Evolutionary conservation across 805 yeast species (phyloP).

Genomic region (Yarrowia sp.): DNA sequence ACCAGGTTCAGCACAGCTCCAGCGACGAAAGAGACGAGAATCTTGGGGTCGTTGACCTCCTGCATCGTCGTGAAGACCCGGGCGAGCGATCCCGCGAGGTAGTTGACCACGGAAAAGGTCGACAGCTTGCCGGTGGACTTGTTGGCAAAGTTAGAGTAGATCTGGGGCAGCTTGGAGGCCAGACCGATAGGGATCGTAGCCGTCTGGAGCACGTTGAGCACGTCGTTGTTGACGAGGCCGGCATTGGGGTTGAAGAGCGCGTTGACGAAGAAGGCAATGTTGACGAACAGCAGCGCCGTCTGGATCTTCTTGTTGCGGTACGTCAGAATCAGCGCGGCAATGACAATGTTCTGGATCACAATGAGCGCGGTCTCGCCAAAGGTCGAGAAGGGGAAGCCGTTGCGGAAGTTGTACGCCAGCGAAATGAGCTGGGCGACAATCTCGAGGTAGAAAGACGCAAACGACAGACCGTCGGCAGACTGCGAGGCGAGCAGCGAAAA

Average conservation of each 20-base stretch:
- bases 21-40: constrained; percentile 39
- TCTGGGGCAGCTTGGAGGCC: constrained; percentile 44
- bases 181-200: constrained; percentile 42
- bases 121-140: constrained; percentile 45
- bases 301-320: constrained; percentile 32
- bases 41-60: constrained; percentile 40
- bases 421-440: constrained; percentile 40
- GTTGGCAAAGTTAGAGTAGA: constrained; percentile 38
- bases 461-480: constrained; percentile 43
- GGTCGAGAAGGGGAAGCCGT: constrained; percentile 41
- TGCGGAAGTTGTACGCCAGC: constrained; percentile 42
- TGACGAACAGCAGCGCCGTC: constrained; percentile 31
- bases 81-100: constrained; percentile 42
- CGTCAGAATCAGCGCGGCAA: constrained; percentile 37
- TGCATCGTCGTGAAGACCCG: constrained; percentile 44
- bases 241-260: constrained; percentile 34
- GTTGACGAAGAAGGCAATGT: constrained; percentile 30
- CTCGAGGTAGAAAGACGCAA: constrained; percentile 40
- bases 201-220: constrained; percentile 36
- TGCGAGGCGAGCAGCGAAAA: constrained; percentile 37
- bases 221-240: constrained; percentile 34
- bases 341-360: constrained; percentile 41
- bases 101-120: constrained; percentile 42
- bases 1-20: constrained; percentile 41
- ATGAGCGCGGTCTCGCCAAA: constrained; percentile 44